Percentiles rank a stretch among this genome's conserved stretches.
Conservation (phyloP, 768 basidiomycete species). For the Ramaria rubella region DNA sequence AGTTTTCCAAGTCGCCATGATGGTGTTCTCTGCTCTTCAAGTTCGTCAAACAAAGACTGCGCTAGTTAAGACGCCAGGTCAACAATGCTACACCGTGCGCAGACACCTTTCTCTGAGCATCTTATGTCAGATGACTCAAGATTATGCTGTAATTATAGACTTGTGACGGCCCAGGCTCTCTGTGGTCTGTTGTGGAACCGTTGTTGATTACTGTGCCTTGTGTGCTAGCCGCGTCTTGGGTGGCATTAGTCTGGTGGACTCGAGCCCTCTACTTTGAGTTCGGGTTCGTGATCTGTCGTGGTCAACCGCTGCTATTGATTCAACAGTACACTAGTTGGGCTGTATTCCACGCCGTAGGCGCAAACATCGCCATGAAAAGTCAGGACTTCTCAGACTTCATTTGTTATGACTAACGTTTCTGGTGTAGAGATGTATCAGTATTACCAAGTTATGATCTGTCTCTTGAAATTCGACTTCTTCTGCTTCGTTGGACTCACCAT, state of each 20-base stretch:
- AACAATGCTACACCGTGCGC: constrained; percentile 37
- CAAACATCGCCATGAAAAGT: constrained; percentile 82
- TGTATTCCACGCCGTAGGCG: constrained; percentile 84
- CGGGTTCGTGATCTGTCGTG: constrained; percentile 44
- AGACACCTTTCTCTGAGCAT: background rate
- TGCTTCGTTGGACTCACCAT: constrained; percentile 82
- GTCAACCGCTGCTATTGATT: background rate
- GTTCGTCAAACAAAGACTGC: constrained; percentile 67
- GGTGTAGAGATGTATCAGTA: constrained; percentile 75
- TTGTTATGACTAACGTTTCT: constrained; percentile 6
- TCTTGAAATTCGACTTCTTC: constrained; percentile 89
- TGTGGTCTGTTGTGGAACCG: constrained; percentile 55
- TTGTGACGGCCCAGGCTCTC: constrained; percentile 42
- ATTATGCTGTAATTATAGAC: constrained; percentile 28
- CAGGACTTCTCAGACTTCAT: constrained; percentile 19
- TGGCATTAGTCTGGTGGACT: constrained; percentile 61
- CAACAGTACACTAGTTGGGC: constrained; percentile 59
- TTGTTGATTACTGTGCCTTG: constrained; percentile 70
- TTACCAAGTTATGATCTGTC: constrained; percentile 82
- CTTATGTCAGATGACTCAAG: background rate
- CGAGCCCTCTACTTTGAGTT: constrained; percentile 73
- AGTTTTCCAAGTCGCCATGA: constrained; percentile 73
- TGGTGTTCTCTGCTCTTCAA: constrained; percentile 71
- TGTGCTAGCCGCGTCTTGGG: constrained; percentile 60
- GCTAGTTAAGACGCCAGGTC: constrained; percentile 35